Percentiles rank a stretch among this genome's conserved stretches.
These are phyloP conservation scores for Spathaspora sp. DNA, from an alignment of 805 yeast genomes.

Conservation along the genomic window DNA sequence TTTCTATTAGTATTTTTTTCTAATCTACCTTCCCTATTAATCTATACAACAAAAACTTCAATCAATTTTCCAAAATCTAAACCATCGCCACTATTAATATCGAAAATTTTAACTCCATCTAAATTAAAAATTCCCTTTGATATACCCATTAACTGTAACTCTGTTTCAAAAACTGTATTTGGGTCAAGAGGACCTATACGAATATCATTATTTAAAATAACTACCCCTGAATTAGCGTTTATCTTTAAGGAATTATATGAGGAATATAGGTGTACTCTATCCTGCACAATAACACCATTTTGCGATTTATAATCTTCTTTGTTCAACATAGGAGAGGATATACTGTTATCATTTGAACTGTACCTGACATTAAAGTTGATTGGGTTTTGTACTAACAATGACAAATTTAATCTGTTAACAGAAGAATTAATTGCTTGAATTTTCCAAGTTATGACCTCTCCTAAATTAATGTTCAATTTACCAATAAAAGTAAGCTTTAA, in stretches of 20 bases:
- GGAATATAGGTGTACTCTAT: constrained; percentile 20
- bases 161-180: constrained; percentile 61
- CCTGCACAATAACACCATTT: constrained; percentile 16
- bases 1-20: neutral
- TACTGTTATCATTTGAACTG: constrained; percentile 6
- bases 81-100: constrained; percentile 60
- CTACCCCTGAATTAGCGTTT: constrained; percentile 45
- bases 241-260: constrained; percentile 37
- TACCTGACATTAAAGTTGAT: constrained; percentile 21
- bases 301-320: constrained; percentile 3
- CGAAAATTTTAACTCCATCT: constrained; percentile 64
- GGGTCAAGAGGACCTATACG: constrained; percentile 60
- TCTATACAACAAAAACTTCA: constrained; percentile 56
- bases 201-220: constrained; percentile 64
- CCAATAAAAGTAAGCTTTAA: constrained; percentile 57
- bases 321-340: constrained; percentile 15
- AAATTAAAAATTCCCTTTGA: constrained; percentile 62
- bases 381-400: constrained; percentile 39
- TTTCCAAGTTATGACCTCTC: constrained; percentile 59
- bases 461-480: constrained; percentile 54
- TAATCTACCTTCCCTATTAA: neutral
- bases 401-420: constrained; percentile 44
- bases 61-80: constrained; percentile 67
- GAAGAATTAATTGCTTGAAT: constrained; percentile 65
- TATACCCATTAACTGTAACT: constrained; percentile 56